phyloP scores from a whole-genome alignment of 2,329 filamentous ascomycete genomes.

The Cladosporium sp. region DNA sequence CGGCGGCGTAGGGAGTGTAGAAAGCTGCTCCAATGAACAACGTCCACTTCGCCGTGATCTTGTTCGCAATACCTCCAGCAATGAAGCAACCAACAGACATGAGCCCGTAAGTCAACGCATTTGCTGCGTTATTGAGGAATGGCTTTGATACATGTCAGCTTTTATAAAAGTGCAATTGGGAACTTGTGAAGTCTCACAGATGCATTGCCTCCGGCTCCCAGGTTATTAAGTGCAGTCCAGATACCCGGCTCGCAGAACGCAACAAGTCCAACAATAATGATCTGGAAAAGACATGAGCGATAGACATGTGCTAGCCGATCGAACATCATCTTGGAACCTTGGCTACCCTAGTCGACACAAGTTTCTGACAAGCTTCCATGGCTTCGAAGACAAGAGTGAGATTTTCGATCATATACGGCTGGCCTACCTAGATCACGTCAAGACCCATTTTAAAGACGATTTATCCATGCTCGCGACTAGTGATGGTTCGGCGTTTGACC shows the following conservation, averaged over 20 bases:
- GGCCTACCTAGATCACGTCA: conserved; percentile 1
- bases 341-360: background rate
- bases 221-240: conserved; percentile 65
- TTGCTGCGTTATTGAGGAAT: conserved; percentile 15
- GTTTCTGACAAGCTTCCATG: too few relatives aligned
- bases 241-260: conserved; percentile 67
- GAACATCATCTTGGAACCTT: background rate
- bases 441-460: conserved; percentile 20
- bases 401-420: background rate
- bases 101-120: conserved; percentile 15
- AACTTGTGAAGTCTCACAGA: conserved; percentile 25
- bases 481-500: too few relatives aligned
- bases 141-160: conserved; percentile 1
- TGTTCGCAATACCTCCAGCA: conserved; percentile 29
- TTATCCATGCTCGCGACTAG: conserved; percentile 20
- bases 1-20: conserved; percentile 41
- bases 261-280: conserved; percentile 64
- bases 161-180: background rate
- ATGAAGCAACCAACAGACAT: conserved; percentile 16
- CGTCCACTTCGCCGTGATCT: conserved; percentile 23
- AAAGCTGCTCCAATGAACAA: conserved; percentile 28
- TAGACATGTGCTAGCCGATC: conserved; percentile 10
- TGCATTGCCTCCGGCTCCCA: conserved; percentile 64
- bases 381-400: background rate
- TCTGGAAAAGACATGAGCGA: conserved; percentile 16